These are phyloP conservation scores for Houttuynia cordata DNA, from an alignment of 164 flowering plant genomes.

Conservation along the genomic window DNA sequence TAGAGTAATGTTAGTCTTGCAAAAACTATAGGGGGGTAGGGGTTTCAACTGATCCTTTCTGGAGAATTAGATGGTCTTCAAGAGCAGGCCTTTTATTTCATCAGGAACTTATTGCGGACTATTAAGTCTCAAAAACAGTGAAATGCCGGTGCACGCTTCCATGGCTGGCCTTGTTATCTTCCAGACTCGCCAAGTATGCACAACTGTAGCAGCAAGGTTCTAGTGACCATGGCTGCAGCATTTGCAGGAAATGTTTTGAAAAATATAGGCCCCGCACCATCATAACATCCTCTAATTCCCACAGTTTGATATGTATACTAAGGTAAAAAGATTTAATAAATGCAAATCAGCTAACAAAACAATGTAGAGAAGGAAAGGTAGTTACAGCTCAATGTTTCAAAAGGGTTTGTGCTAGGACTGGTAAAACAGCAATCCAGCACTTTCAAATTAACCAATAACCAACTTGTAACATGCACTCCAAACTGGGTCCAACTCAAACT, in stretches of 20 bases:
- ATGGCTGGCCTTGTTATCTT: too few species aligned
- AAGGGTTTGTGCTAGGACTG: slow-evolving; percentile 54
- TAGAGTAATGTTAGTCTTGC: too few species aligned
- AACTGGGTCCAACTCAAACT: slow-evolving; percentile 13
- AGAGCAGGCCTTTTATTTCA: too few species aligned
- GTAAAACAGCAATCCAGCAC: slow-evolving; percentile 81
- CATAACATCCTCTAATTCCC: neutral
- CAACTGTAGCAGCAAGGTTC: neutral
- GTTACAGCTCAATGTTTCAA: slow-evolving; percentile 47
- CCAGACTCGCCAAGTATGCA: neutral
- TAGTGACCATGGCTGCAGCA: neutral
- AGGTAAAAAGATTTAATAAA: slow-evolving; percentile 2
- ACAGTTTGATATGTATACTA: neutral
- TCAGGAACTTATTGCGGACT: too few species aligned
- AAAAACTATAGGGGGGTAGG: too few species aligned
- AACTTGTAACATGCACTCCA: too few species aligned
- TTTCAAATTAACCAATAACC: too few species aligned
- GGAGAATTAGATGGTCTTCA: too few species aligned
- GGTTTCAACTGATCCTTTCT: too few species aligned
- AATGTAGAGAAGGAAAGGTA: neutral
- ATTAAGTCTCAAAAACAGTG: too few species aligned
- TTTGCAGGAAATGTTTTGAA: neutral
- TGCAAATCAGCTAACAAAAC: neutral
- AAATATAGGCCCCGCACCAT: neutral
- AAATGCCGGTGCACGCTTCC: too few species aligned